Conservation (phyloP, 2,329 filamentous ascomycete species). For the Acephala macrosclerotiorum region DNA sequence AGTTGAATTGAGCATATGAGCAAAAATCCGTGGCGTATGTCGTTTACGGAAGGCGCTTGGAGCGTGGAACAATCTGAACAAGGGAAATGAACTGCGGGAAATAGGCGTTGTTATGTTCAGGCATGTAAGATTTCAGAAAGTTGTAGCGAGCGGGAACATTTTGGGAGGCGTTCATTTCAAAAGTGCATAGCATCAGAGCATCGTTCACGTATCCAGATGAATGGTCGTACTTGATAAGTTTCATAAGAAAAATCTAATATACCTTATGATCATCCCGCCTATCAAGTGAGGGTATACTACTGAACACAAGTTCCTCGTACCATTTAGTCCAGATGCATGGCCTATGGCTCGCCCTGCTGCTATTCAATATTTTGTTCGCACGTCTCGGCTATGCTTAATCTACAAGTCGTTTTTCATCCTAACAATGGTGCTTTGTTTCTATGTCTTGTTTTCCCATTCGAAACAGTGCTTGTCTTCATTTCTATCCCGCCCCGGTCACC, state of each 20-base stretch:
- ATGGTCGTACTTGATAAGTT: neutral
- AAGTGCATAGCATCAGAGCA: neutral
- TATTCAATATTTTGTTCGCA: too few species aligned
- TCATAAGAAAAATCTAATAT: neutral
- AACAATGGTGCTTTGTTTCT: neutral
- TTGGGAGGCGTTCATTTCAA: neutral
- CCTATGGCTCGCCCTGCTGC: too few species aligned
- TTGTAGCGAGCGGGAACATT: neutral
- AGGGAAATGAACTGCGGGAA: neutral
- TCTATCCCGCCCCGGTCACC: neutral
- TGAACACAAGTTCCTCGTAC: too few species aligned
- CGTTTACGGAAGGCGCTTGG: neutral
- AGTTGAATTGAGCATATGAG: slow-evolving; percentile 29
- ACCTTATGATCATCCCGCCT: neutral
- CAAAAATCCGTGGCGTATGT: neutral
- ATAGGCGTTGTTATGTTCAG: neutral
- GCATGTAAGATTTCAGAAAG: neutral
- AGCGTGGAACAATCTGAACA: neutral
- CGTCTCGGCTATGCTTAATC: neutral
- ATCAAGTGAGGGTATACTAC: neutral
- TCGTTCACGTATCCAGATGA: neutral
- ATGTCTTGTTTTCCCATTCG: neutral
- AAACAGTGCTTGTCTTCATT: neutral
- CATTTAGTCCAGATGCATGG: too few species aligned
- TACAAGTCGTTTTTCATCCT: neutral